Conservation (phyloP, 1,284 basidiomycete species). For the Gomphus sp. region DNA sequence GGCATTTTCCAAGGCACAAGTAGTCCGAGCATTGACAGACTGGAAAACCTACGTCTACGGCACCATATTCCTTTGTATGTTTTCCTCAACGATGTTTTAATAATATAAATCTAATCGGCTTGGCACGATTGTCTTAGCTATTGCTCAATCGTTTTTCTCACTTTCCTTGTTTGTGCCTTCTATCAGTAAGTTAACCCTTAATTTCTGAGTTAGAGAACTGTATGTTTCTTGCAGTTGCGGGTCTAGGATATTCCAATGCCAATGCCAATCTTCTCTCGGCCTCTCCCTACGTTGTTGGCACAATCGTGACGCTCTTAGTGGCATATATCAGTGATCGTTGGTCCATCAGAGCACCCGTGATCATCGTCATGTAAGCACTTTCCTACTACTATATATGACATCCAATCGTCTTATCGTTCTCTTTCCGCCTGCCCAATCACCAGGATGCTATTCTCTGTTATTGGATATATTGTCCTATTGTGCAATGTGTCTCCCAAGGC, state of each 20-base stretch:
- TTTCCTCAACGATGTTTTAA: background rate
- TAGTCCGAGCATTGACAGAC: conserved; percentile 15
- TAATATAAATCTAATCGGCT: background rate
- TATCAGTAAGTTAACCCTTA: conserved; percentile 13
- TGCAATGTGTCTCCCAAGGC: conserved; percentile 17
- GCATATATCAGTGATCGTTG: conserved; percentile 28
- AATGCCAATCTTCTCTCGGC: conserved; percentile 19
- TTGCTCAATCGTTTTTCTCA: conserved; percentile 19
- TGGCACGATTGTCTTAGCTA: conserved; percentile 1
- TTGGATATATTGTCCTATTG: conserved; percentile 32
- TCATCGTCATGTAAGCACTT: conserved; percentile 26
- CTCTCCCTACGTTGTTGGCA: conserved; percentile 32
- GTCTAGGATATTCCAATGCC: conserved; percentile 17
- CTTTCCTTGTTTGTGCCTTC: conserved; percentile 21
- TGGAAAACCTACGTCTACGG: conserved; percentile 19
- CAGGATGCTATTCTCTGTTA: conserved; percentile 21
- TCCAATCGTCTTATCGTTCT: background rate
- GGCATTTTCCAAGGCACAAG: conserved; percentile 17
- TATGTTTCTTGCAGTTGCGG: conserved; percentile 12
- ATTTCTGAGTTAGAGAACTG: background rate
- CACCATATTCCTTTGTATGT: conserved; percentile 16
- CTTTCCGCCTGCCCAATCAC: background rate
- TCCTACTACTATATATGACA: background rate
- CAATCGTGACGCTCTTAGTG: conserved; percentile 30
- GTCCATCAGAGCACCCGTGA: conserved; percentile 26